Evolutionary conservation across 305 asterid genomes (phyloP), one percentile per base, ranked within the genome.

Genomic region (Solanum hybrid): DNA sequence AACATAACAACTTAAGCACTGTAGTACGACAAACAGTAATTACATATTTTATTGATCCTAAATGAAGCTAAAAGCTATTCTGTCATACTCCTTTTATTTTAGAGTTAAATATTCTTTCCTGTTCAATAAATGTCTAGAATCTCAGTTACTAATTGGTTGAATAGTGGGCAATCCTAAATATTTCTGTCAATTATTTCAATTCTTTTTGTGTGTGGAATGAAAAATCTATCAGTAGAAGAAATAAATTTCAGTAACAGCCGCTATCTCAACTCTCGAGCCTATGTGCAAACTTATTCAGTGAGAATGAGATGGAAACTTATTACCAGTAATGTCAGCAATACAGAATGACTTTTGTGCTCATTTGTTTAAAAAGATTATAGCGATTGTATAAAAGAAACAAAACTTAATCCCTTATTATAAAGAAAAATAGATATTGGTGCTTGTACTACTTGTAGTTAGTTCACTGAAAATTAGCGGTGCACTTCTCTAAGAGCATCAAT

Each of bases 341-440:
- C 38, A 83, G 61, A 83, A 83, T 83, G 39, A 29, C 88, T 83
- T 83, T 83, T 83, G 75, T 45, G 75, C 88, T 83, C 75, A 45
- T 83, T 83, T 45, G 27, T 41, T 45, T 29, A 83, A 29, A 5
- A 31, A 39, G 87, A 39, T 82, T 45, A 83, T 83, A 26, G 38
- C 3, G 24, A 51, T 81, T 82, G 72, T 27, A 14, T 27, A 45
- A 39, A 27, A 83, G 70, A 17, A 27, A 29, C 88, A 45, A 45
- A 41, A 17, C 27, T 31, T 83, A 29, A 29, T 83, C 73, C 73
- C 39, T 45, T 29, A 83, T 27, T 14, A 45, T 45, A 81, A 81
- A 29, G 5, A 45, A 51, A 51, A 51, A 83, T n/a, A 29, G 38
- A 9, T 17, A 29, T 4, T 83, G 38, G 75, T 45, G 39, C 39